Percentiles rank a stretch among this genome's conserved stretches.
These are phyloP conservation scores for Emydomyces testavorans DNA, from an alignment of 2,329 filamentous ascomycete genomes.

Conservation along the genomic window DNA sequence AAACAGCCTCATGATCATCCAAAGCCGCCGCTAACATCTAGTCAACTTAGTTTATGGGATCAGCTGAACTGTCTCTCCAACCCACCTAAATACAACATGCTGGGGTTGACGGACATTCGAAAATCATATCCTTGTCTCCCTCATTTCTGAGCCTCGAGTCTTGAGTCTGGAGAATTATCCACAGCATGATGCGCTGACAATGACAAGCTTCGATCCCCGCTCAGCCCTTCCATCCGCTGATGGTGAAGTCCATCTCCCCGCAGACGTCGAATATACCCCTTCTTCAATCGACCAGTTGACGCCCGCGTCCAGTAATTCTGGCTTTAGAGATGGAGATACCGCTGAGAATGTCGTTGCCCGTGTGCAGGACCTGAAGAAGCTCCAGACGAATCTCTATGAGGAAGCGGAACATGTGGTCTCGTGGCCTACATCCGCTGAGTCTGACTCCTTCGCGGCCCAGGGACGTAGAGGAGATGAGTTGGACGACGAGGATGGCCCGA, in stretches of 20 bases:
- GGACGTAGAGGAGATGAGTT: constrained; percentile 7
- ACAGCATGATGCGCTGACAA: constrained; percentile 5
- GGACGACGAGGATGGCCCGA: constrained; percentile 6
- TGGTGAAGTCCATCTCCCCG: background rate
- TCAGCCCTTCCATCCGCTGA: constrained; percentile 1
- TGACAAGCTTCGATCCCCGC: constrained; percentile 2
- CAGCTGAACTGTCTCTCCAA: constrained; percentile 3
- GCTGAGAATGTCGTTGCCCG: constrained; percentile 7
- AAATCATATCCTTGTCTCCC: background rate
- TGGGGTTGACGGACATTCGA: too few relatives aligned
- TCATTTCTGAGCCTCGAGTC: background rate
- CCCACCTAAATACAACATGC: too few relatives aligned
- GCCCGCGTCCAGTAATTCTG: constrained; percentile 26
- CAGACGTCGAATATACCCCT: constrained; percentile 8
- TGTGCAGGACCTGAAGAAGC: constrained; percentile 19
- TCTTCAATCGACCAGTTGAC: constrained; percentile 22
- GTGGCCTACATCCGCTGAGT: background rate
- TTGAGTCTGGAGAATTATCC: background rate
- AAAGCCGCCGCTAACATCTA: background rate
- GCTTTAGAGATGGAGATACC: constrained; percentile 13
- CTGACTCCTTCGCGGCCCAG: background rate
- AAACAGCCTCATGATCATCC: constrained; percentile 7
- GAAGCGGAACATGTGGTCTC: constrained; percentile 10
- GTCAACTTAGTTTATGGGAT: background rate
- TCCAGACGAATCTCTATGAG: constrained; percentile 28